phyloP scores from a whole-genome alignment of 768 basidiomycete genomes.

The Pleurotus giganteus region DNA sequence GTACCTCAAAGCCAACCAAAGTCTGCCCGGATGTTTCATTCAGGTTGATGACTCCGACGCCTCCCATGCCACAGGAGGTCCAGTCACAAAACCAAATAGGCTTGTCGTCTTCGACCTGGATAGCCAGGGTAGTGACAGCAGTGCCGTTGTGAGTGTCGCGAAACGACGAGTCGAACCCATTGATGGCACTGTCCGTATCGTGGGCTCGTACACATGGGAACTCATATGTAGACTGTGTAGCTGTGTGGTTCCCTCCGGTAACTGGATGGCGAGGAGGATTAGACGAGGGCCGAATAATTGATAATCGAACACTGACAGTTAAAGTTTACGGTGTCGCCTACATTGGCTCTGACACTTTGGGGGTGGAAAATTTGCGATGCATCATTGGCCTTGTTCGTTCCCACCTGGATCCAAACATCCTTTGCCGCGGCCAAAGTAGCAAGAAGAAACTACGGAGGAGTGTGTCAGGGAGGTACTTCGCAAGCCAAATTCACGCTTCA shows the following conservation, averaged over 20 bases:
- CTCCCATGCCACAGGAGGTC: constrained; percentile 52
- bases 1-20: constrained; percentile 43
- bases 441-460: constrained; percentile 12
- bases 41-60: constrained; percentile 60
- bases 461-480: not conserved
- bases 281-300: not conserved
- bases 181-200: constrained; percentile 43
- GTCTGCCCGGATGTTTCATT: constrained; percentile 44
- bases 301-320: constrained; percentile 40
- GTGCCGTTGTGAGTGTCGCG: constrained; percentile 47
- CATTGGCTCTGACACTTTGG: constrained; percentile 36
- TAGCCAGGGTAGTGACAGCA: constrained; percentile 39
- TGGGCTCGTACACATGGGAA: constrained; percentile 53
- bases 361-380: constrained; percentile 46
- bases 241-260: constrained; percentile 52
- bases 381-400: constrained; percentile 42
- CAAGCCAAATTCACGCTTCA: not conserved
- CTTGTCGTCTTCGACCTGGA: constrained; percentile 42
- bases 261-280: constrained; percentile 27
- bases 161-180: constrained; percentile 58
- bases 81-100: constrained; percentile 64
- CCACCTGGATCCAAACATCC: constrained; percentile 43
- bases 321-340: constrained; percentile 53
- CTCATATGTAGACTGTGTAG: constrained; percentile 54
- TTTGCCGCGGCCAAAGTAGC: constrained; percentile 29